Conservation (phyloP, 2,329 filamentous ascomycete genomes). For the Fusarium annulatum region DNA sequence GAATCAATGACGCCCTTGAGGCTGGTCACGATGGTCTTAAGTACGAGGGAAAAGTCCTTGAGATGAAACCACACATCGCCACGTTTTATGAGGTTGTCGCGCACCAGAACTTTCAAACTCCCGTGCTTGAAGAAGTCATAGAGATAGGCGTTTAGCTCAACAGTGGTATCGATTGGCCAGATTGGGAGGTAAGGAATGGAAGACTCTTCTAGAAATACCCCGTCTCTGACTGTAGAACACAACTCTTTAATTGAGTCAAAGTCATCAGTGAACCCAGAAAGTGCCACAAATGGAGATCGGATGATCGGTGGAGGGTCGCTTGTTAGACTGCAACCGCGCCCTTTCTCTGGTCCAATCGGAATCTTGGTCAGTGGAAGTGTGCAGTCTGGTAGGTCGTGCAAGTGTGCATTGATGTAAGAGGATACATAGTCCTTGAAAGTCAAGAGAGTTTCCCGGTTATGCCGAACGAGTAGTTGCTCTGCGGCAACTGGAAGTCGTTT, state of each 20-base stretch:
- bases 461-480: conserved; percentile 64
- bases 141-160: conserved; percentile 72
- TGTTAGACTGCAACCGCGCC: not conserved
- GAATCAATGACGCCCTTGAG: conserved; percentile 63
- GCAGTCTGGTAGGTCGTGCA: conserved; percentile 58
- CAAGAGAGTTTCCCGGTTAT: conserved; percentile 73
- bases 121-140: conserved; percentile 84
- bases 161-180: conserved; percentile 63
- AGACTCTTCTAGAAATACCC: conserved; percentile 79
- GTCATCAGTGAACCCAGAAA: conserved; percentile 74
- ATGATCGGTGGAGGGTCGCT: conserved; percentile 53
- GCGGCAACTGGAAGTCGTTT: conserved; percentile 70
- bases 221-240: conserved; percentile 71
- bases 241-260: conserved; percentile 76
- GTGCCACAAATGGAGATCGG: conserved; percentile 76
- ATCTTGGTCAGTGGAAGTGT: conserved; percentile 68
- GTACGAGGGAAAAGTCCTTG: conserved; percentile 67
- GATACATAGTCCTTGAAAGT: conserved; percentile 77
- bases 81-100: conserved; percentile 72
- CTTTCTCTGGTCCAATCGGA: conserved; percentile 51
- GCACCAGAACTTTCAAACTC: conserved; percentile 67
- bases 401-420: conserved; percentile 74
- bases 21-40: conserved; percentile 78
- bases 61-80: conserved; percentile 79
- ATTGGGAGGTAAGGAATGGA: conserved; percentile 76